phyloP scores from a whole-genome alignment of 2,329 filamentous ascomycete genomes.

The Diplodia scrobiculata region DNA sequence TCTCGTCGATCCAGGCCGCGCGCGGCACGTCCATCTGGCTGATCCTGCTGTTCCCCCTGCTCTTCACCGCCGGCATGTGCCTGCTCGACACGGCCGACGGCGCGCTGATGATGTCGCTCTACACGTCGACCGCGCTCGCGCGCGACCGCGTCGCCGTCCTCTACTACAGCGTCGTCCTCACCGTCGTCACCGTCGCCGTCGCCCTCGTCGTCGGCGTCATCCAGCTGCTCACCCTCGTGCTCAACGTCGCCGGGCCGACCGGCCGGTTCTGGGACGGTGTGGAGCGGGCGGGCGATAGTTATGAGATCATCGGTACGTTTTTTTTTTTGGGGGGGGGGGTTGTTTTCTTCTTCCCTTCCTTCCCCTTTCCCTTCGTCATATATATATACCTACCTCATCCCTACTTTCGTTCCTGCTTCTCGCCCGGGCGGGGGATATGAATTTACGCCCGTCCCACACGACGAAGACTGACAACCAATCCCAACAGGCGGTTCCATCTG shows the following conservation, averaged over 20 bases:
- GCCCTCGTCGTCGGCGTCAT: constrained; percentile 83
- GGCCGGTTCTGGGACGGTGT: constrained; percentile 93
- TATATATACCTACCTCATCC: too few relatives aligned
- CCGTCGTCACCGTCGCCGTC: constrained; percentile 77
- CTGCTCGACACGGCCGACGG: constrained; percentile 90
- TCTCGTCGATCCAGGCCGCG: constrained; percentile 82
- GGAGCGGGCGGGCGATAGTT: constrained; percentile 72
- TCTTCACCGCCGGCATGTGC: constrained; percentile 96
- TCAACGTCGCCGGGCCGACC: constrained; percentile 71
- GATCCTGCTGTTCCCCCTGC: constrained; percentile 83
- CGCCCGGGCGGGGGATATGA: too few relatives aligned
- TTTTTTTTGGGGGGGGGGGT: too few relatives aligned
- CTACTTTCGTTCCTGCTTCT: too few relatives aligned
- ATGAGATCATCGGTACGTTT: constrained; percentile 71
- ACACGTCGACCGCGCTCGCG: constrained; percentile 76
- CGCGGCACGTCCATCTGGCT: constrained; percentile 90
- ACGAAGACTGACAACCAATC: too few relatives aligned
- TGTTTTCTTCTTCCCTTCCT: too few relatives aligned
- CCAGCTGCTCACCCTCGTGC: constrained; percentile 76
- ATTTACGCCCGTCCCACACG: too few relatives aligned
- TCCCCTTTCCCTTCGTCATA: too few relatives aligned
- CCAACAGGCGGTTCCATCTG: constrained; percentile 70
- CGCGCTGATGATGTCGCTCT: constrained; percentile 91
- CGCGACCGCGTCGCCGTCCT: constrained; percentile 84
- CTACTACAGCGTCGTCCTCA: constrained; percentile 90